These are phyloP conservation scores for Pseudogymnoascus sp. DNA, from an alignment of 2,329 filamentous ascomycete species.

Conservation along the genomic window DNA sequence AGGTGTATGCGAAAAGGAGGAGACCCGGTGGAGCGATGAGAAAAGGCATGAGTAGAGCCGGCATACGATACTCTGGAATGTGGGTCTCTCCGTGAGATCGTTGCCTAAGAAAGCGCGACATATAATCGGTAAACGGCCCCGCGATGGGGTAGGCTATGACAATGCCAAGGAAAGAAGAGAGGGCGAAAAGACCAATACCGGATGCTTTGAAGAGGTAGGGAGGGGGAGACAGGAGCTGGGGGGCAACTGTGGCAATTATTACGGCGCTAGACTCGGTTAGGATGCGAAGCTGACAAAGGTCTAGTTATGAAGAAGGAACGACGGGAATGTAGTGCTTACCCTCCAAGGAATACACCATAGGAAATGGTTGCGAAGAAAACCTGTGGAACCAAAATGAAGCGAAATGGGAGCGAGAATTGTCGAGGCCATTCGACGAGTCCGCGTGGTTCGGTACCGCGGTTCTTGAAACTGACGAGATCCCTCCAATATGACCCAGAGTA, in stretches of 20 bases:
- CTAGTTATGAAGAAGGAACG: background rate
- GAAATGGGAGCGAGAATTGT: conserved; percentile 19
- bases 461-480: conserved; percentile 22
- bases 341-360: conserved; percentile 18
- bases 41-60: conserved; percentile 31
- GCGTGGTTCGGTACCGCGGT: conserved; percentile 17
- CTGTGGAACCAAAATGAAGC: conserved; percentile 18
- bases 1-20: conserved; percentile 27
- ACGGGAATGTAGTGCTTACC: conserved; percentile 11
- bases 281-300: background rate
- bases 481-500: conserved; percentile 26
- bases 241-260: conserved; percentile 24
- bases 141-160: conserved; percentile 22
- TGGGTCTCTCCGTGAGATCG: conserved; percentile 28
- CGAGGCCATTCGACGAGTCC: conserved; percentile 17
- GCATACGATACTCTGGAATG: conserved; percentile 33
- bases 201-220: conserved; percentile 27
- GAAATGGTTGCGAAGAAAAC: conserved; percentile 17
- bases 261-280: conserved; percentile 14
- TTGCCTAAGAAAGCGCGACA: conserved; percentile 29
- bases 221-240: conserved; percentile 24
- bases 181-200: conserved; percentile 22
- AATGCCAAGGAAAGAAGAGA: conserved; percentile 28
- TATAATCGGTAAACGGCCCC: conserved; percentile 24
- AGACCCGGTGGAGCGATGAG: conserved; percentile 28